Percentiles rank a stretch among this genome's conserved stretches.
Conservation (phyloP, 2,329 filamentous ascomycete genomes). For the Aspergillus ruber region DNA sequence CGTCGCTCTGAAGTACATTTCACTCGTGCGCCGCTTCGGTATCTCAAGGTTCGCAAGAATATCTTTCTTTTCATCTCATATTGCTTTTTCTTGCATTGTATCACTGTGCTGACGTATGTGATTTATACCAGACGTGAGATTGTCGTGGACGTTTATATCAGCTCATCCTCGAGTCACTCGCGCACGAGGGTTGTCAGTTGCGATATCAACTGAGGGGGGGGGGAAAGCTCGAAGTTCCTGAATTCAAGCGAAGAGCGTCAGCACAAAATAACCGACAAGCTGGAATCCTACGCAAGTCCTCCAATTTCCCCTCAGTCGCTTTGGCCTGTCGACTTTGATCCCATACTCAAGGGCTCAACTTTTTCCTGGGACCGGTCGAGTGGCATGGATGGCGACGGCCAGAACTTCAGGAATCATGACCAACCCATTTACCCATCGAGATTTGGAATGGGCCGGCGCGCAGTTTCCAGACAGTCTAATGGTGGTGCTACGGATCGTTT, state of each 20-base stretch:
- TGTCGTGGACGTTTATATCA: neutral
- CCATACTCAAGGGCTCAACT: constrained; percentile 49
- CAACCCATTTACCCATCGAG: constrained; percentile 54
- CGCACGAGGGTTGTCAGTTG: constrained; percentile 5
- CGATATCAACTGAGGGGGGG: constrained; percentile 6
- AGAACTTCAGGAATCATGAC: constrained; percentile 69
- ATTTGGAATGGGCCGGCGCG: constrained; percentile 43
- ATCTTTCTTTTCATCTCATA: neutral
- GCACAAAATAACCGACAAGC: constrained; percentile 43
- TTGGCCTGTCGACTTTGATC: constrained; percentile 51
- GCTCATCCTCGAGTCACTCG: neutral
- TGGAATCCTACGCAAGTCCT: constrained; percentile 58
- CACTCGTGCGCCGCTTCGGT: no score
- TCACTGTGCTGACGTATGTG: neutral
- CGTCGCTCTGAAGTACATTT: no score
- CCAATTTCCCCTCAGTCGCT: constrained; percentile 61
- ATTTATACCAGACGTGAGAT: neutral
- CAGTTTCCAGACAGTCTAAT: constrained; percentile 45
- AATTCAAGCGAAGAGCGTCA: neutral
- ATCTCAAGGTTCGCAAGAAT: neutral
- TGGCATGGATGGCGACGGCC: constrained; percentile 75
- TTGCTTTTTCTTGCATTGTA: neutral
- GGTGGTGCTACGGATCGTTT: constrained; percentile 39
- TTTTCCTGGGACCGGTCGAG: constrained; percentile 44
- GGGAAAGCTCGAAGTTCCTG: neutral